Base-by-base conservation (phyloP, 2,329 filamentous ascomycete species). In the Cladosporium halotolerans region DNA sequence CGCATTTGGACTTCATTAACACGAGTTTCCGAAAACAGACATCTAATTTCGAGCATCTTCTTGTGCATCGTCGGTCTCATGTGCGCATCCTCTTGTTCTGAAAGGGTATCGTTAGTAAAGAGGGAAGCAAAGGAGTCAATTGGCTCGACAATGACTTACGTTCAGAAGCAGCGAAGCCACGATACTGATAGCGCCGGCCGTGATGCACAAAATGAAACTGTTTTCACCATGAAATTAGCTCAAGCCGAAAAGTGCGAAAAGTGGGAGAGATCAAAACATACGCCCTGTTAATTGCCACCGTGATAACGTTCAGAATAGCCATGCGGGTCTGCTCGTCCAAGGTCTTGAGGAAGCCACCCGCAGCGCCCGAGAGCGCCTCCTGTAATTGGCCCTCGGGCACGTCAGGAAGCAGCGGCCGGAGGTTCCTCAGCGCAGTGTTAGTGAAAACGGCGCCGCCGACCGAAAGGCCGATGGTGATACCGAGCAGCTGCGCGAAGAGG, bases 361-460 rank as follows among this genome's bases (percentile, higher is more conserved):
- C 23, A 7, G 23, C 23, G 23, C 23, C 23, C 2, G 23, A 28
- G 23, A 28, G 23, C 23, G 23, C 23, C 19, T 10, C 40, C 34
- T 33, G 45, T 11, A 44, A 28, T 9, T 39, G 23, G 13, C 8
- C 23, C 4, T 23, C 33, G 33, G 42, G 39, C 11, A 14, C 28
- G 42, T 23, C 32, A 28, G 19, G 41, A 33, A 46, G 40, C 32
- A 46, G 32, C 31, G 33, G 18, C 34, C 34, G 16, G 8, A 53
- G 43, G 13, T 43, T 44, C 3, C 19, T 39, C 6, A 53, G 31
- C 6, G 53, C 53, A 9, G 32, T 38, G 16, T 55, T 55, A 14
- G 51, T 40, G 10, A 57, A 52, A 8, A 51, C 56, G 8, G 53
- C 34, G 14, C 34, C 49, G n/a, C 14, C 49, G 13, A 55, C 40